These are phyloP conservation scores for Akanthomyces dipterigenus DNA, from an alignment of 2,329 filamentous ascomycete species.

Conservation along the genomic window DNA sequence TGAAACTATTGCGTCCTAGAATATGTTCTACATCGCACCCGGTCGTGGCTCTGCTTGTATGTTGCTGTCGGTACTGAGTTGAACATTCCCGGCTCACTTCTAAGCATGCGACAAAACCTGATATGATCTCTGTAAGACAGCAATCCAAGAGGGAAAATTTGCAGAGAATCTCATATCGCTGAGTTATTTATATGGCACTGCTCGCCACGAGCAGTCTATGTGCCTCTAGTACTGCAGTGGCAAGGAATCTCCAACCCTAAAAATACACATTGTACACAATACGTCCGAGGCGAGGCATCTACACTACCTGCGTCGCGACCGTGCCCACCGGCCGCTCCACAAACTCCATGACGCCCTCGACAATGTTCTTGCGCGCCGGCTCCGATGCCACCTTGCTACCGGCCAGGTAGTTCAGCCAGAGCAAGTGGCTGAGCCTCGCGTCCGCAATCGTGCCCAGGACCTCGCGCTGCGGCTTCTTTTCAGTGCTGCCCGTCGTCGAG, in stretches of 20 bases:
- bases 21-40: too few relatives aligned
- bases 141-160: background rate
- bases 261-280: constrained; percentile 7
- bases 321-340: constrained; percentile 84
- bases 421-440: constrained; percentile 68
- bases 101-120: too few relatives aligned
- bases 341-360: constrained; percentile 81
- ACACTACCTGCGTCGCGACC: constrained; percentile 69
- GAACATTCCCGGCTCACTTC: too few relatives aligned
- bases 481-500: constrained; percentile 44
- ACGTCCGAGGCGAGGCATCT: constrained; percentile 3
- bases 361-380: constrained; percentile 69
- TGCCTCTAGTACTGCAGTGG: background rate
- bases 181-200: background rate
- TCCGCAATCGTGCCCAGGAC: constrained; percentile 67
- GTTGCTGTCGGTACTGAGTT: too few relatives aligned
- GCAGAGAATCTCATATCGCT: constrained; percentile 1
- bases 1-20: background rate
- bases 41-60: too few relatives aligned
- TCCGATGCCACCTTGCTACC: constrained; percentile 85
- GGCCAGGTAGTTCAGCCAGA: constrained; percentile 88
- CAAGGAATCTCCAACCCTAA: background rate
- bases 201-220: background rate
- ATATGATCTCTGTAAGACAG: too few relatives aligned
- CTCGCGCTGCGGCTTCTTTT: constrained; percentile 38